Conservation (phyloP, 306 rosid species). For the Cicer arietinum region DNA sequence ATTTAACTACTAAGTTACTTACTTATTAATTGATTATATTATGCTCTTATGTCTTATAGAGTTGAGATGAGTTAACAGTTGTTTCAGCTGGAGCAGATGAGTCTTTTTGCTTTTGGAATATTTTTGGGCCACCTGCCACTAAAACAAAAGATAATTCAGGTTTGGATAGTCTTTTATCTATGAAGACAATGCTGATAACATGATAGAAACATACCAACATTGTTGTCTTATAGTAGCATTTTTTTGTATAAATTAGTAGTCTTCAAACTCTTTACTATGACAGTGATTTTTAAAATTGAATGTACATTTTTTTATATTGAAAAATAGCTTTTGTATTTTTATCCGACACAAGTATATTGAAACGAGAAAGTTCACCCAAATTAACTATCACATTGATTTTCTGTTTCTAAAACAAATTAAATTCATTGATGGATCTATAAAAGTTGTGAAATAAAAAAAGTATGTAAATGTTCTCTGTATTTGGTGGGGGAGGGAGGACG, state of each 20-base stretch:
- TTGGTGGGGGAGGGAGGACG: too few relatives aligned
- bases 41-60: conserved; percentile 50
- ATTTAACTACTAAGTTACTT: conserved; percentile 1
- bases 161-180: conserved; percentile 59
- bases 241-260: neutral
- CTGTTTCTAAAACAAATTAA: too few relatives aligned
- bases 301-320: too few relatives aligned
- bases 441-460: too few relatives aligned
- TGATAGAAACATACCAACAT: conserved; percentile 45
- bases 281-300: too few relatives aligned
- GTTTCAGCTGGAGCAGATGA: conserved; percentile 81
- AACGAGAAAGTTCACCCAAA: neutral
- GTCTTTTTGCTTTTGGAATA: conserved; percentile 77
- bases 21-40: too few relatives aligned
- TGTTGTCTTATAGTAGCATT: neutral
- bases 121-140: conserved; percentile 65
- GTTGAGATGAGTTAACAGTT: conserved; percentile 78
- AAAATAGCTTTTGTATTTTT: neutral
- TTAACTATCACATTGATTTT: too few relatives aligned
- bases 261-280: neutral
- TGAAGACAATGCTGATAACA: conserved; percentile 63
- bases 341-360: neutral
- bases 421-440: too few relatives aligned
- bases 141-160: conserved; percentile 46
- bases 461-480: too few relatives aligned